A percentile compares a stretch with the other conserved stretches of the same genome.
phyloP scores from a whole-genome alignment of 2,329 filamentous ascomycete genomes.

The Colletotrichum spaethianum region DNA sequence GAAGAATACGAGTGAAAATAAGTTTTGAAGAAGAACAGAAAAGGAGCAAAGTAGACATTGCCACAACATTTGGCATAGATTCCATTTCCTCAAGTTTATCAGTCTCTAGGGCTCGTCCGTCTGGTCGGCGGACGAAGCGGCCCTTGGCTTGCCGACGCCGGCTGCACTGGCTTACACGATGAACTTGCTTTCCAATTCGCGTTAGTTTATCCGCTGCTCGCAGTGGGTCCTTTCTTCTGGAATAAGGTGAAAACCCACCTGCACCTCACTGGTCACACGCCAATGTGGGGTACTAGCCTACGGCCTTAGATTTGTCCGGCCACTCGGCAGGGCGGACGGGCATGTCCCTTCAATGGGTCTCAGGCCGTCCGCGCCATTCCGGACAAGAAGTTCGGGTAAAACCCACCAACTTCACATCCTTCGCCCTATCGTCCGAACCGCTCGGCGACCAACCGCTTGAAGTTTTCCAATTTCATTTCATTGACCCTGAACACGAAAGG shows the following conservation, averaged over 20 bases:
- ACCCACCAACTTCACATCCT: slow-evolving; percentile 35
- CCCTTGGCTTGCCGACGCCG: neutral
- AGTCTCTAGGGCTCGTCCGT: neutral
- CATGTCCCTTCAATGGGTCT: no score
- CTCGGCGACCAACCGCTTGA: neutral
- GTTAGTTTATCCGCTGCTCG: neutral
- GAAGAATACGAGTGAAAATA: no score
- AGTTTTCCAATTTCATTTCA: neutral
- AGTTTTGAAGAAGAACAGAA: no score
- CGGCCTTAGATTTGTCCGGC: slow-evolving; percentile 32
- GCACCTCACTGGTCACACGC: neutral
- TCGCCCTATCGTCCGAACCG: slow-evolving; percentile 17
- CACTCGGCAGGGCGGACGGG: no score
- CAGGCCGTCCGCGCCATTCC: neutral
- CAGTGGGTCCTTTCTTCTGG: neutral
- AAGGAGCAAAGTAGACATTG: no score
- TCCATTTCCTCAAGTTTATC: no score
- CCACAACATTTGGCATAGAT: no score
- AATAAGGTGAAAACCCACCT: slow-evolving; percentile 29
- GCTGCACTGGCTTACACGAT: slow-evolving; percentile 6
- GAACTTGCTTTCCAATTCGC: neutral
- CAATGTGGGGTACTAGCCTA: neutral
- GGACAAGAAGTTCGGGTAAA: slow-evolving; percentile 35
- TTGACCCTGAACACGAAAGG: rapidly evolving
- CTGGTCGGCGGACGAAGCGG: neutral